A percentile compares a stretch with the other conserved stretches of the same genome.
Evolutionary conservation across 2,329 filamentous ascomycete genomes (phyloP).

Genomic region (Xylaria digitata): DNA sequence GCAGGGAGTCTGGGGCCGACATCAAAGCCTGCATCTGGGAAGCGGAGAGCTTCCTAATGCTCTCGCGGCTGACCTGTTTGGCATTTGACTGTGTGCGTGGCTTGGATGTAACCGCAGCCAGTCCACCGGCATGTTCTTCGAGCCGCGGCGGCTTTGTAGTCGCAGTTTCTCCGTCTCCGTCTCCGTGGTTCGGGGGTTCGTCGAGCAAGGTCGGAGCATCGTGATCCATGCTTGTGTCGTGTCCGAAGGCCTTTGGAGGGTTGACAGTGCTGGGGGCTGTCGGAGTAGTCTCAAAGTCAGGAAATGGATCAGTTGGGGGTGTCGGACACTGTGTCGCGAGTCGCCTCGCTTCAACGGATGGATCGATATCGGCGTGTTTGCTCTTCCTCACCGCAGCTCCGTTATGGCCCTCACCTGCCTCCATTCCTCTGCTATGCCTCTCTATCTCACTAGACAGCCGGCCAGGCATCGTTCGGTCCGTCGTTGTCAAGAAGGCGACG

Average conservation of each 20-base stretch:
- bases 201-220: constrained; percentile 23
- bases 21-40: constrained; percentile 69
- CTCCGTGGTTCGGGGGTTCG: constrained; percentile 20
- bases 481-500: constrained; percentile 14
- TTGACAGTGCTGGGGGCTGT: neutral
- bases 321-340: constrained; percentile 36
- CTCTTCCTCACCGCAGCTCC: constrained; percentile 5
- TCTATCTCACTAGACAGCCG: constrained; percentile 25
- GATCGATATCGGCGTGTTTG: constrained; percentile 12
- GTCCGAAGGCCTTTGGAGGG: neutral
- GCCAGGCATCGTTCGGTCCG: constrained; percentile 34
- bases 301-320: constrained; percentile 36
- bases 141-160: constrained; percentile 22
- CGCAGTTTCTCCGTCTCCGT: constrained; percentile 14
- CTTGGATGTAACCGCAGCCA: constrained; percentile 28
- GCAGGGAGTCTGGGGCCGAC: constrained; percentile 67
- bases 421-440: constrained; percentile 13
- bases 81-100: constrained; percentile 41
- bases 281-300: constrained; percentile 32
- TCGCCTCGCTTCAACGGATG: constrained; percentile 8
- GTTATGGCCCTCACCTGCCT: neutral
- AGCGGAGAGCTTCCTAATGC: constrained; percentile 65
- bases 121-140: constrained; percentile 24
- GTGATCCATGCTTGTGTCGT: constrained; percentile 14
- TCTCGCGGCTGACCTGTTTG: constrained; percentile 51